Base-by-base conservation (phyloP, 345 rosid species). In the Sonneratia alba region DNA sequence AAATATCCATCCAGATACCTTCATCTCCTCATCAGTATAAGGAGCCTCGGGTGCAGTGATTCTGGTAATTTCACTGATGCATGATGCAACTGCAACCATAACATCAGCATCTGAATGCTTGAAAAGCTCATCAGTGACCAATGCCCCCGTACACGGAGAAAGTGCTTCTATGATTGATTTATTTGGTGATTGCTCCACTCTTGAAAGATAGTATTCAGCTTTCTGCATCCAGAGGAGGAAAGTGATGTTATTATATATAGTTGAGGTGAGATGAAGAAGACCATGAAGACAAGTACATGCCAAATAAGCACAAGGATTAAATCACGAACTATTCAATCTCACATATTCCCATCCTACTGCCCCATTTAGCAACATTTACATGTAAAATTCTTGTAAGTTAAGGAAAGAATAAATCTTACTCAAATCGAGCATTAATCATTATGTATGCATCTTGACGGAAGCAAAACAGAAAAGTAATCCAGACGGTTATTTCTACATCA, bases 11-110 rank as follows among this genome's bases (percentile, higher is more conserved):
- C 57, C 7, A 57, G 62, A 38, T 74, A 96, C 99, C 93, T 81
- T 96, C 99, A 96, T 92, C 78, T 78, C 81, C 0, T 91, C 97
- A 85, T 96, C 98, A 27, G 84, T 88, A 76, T 88, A 96, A 34
- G 99, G 99, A 76, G 97, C 98, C 18, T 96, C 99, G 0, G 99
- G 99, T 34, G 99, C 99, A 62, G 99, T 96, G 73, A 96, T 96
- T 83, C 99, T 86, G 22, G 97, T 96, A 75, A 92, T 91, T 85
- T 96, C 99, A 77, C 97, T 92, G 75, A 96, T 91, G 83, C 98
- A 96, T 59, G 96, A 83, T 53, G 97, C 96, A 59, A 92, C 98
- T 24, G 96, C 87, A 79, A 89, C 97, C 84, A 83, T 89, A 48
- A 96, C 96, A 76, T 92, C 97, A 62, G 59, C 78, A 72, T 91